Evolutionary conservation across 2,329 filamentous ascomycete species (phyloP).

Genomic region (Ophiosphaerella narmari): DNA sequence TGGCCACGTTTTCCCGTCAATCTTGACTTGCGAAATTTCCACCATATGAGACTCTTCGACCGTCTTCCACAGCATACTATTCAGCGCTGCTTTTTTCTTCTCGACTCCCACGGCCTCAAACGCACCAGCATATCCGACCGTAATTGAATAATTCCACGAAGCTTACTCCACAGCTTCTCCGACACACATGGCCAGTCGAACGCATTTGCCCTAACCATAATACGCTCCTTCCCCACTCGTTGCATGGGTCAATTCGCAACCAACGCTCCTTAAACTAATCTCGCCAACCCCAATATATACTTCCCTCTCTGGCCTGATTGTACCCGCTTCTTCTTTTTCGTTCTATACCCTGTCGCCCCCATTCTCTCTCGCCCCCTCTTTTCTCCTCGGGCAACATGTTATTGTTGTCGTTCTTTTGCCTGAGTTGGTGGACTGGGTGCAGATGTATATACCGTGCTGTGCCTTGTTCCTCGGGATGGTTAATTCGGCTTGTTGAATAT

Average conservation of each 20-base stretch:
- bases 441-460: conserved; percentile 3
- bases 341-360: conserved; percentile 31
- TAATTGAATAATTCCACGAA: conserved; percentile 4
- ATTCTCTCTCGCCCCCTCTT: conserved; percentile 1
- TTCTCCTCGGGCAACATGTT: neutral
- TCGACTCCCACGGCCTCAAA: conserved; percentile 4
- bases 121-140: neutral
- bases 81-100: neutral
- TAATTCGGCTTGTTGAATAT: conserved; percentile 16
- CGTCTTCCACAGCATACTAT: neutral
- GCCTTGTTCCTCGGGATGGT: conserved; percentile 1
- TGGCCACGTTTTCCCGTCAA: conserved; percentile 28
- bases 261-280: conserved; percentile 12
- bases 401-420: no score
- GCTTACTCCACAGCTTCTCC: neutral
- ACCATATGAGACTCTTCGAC: conserved; percentile 7
- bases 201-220: conserved; percentile 19
- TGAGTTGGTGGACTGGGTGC: neutral
- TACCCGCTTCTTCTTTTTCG: conserved; percentile 6
- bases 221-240: conserved; percentile 25
- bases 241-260: conserved; percentile 1
- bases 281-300: conserved; percentile 7
- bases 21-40: conserved; percentile 23
- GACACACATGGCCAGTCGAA: conserved; percentile 10
- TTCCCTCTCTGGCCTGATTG: conserved; percentile 9